Evolutionary conservation across 2,329 filamentous ascomycete genomes (phyloP), one percentile per base, ranked within the genome.

Genomic region (Aspergillus texensis): DNA sequence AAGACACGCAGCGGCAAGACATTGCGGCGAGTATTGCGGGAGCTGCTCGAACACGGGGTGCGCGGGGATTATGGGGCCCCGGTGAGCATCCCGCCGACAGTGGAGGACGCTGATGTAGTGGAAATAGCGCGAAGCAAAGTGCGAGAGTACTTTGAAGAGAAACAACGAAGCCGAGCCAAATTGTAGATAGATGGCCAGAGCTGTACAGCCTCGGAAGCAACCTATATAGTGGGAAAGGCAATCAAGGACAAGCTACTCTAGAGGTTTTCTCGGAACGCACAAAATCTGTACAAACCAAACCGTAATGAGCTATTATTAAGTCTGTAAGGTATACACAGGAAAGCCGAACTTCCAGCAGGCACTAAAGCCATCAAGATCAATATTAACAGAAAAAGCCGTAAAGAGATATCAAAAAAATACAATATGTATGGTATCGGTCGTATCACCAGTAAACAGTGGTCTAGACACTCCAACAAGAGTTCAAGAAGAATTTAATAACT

Each of bases 1-100:
- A 94, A 94, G 82, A 97, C 94, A 19, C 81, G 94, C 32, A 93
- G 90, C n/a, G 94, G 94, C 32, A 98, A 97, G 85, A 97, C 93
- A 5, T 78, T 97, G 63, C 84, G 94, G 4, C 83, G 94, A 28
- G 92, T 96, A 36, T 79, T 97, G 75, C 84, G 92, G 36, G 92
- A 96, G 79, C 80, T 97, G 68, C 80, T 96, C 19, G 94, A 97
- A 80, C 92, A 96, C 73, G 93, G 88, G 0, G 88, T 89, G 6
- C 85, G 89, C 64, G 91, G 87, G 1, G 87, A 94, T 30, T 90
- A 90, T 70, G 89, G 90, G 19, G 90, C 88, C 75, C 82, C 86
- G 55, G 90, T 97, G 1, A 83, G 84, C 65, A 87, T 94, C 53
- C 94, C 94, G 10, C 91, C 90, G 30, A 97, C 93, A 4, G 90